Evolutionary conservation across 768 basidiomycete species (phyloP), one percentile per base, ranked within the genome.

Genomic region (Rhodotorula toruloides): DNA sequence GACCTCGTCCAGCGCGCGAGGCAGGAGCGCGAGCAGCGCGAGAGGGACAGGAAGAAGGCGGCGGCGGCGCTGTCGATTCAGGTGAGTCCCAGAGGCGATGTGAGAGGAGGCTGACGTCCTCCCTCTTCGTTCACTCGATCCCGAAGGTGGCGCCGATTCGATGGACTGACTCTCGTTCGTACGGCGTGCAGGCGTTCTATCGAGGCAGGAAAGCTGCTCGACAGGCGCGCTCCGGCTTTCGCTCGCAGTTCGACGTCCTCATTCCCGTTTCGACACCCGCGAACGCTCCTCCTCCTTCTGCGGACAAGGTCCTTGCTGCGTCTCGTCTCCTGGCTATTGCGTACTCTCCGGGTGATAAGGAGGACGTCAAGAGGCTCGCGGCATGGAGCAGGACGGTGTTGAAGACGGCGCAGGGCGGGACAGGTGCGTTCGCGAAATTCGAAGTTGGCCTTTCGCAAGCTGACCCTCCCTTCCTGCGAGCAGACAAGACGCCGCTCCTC

Each of bases 381-480:
- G 31, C 46, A 6, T 71, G 70, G 70, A 61, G 62, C 27, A 39
- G 70, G 31, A 25, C 39, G 27, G 59, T 64, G 4, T 40, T 71
- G 25, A 40, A 44, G 9, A 49, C 62, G 19, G 17, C 34, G 0
- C 42, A 31, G 3, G 32, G 29, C 19, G 19, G 19, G 13, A 29
- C 47, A 9, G 54, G 68, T 62, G 53, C 46, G 63, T 40, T 7
- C 14, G 22, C 2, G 11, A 7, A 13, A 19, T 17, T 29, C 21
- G 4, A 7, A 13, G 9, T 14, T 7, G 2, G 3, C 10, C 36
- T 25, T 17, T 37, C 52, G 36, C 34, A 1, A 31, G 21, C n/a
- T 31, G 42, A 25, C 5, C 36, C 37, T 17, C 1, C 13, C 2
- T 3, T 11, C 3, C 22, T 4, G 0, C 3, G 19, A 29, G 13